Percentiles rank a stretch among this genome's conserved stretches.
phyloP scores from a whole-genome alignment of 345 rosid genomes.

The Populus ilicifolia region DNA sequence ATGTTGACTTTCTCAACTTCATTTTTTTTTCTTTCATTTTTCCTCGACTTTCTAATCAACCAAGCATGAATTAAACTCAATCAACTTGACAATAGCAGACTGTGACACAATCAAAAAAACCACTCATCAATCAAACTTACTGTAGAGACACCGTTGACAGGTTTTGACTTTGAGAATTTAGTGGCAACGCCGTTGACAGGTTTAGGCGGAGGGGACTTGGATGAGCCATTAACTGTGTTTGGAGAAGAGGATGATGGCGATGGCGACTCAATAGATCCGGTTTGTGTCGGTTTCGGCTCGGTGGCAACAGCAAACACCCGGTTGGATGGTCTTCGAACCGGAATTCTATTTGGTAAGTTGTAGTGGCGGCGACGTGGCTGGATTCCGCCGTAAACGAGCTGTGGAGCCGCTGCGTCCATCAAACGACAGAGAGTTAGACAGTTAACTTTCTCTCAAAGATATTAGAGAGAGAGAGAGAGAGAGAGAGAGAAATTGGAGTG shows the following conservation, averaged over 20 bases:
- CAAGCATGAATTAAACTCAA: too few species aligned
- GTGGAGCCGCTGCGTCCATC: constrained; percentile 54
- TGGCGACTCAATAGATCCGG: constrained; percentile 33
- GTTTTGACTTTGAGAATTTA: constrained; percentile 29
- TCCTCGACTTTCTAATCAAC: too few species aligned
- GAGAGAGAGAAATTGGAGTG: neutral
- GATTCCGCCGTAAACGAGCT: constrained; percentile 53
- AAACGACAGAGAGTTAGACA: neutral
- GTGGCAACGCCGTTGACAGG: constrained; percentile 22
- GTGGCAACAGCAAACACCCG: constrained; percentile 61
- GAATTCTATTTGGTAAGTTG: constrained; percentile 13
- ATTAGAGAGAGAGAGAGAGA: neutral
- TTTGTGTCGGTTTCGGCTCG: constrained; percentile 61
- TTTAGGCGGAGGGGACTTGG: constrained; percentile 20
- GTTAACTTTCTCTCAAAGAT: neutral
- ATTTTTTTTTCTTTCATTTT: too few species aligned
- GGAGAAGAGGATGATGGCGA: neutral
- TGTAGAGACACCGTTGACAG: constrained; percentile 55
- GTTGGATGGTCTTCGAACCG: constrained; percentile 25
- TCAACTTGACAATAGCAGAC: neutral
- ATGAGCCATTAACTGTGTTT: constrained; percentile 37
- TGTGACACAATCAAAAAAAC: neutral
- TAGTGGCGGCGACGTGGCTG: constrained; percentile 40
- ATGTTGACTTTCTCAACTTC: too few species aligned
- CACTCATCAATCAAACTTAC: constrained; percentile 25